These are phyloP conservation scores for Piromyces sp. DNA, from an alignment of 192 early-diverging fungal genomes.

Conservation along the genomic window DNA sequence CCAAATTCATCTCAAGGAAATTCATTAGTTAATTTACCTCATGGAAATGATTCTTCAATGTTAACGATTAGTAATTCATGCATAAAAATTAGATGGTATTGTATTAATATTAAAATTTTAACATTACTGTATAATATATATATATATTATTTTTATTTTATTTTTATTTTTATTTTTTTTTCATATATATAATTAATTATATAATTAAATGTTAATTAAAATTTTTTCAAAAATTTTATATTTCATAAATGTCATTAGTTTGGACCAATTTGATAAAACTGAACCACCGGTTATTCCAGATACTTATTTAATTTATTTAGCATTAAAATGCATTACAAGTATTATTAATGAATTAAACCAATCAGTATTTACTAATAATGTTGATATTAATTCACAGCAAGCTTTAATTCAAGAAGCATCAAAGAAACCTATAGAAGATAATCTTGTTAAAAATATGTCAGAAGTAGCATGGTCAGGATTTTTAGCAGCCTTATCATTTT, in stretches of 20 bases:
- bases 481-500: constrained; percentile 56
- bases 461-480: constrained; percentile 67
- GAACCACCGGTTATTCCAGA: constrained; percentile 79
- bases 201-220: too few relatives aligned
- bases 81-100: constrained; percentile 56
- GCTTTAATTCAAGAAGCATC: neutral
- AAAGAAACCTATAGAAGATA: neutral
- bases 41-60: constrained; percentile 6
- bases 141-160: too few relatives aligned
- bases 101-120: neutral
- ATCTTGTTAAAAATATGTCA: constrained; percentile 41
- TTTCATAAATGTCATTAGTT: too few relatives aligned
- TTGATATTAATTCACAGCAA: neutral
- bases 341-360: neutral
- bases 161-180: too few relatives aligned
- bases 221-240: too few relatives aligned
- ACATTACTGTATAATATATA: too few relatives aligned
- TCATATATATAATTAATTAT: too few relatives aligned
- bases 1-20: constrained; percentile 2
- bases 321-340: constrained; percentile 13
- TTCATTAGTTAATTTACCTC: neutral
- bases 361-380: neutral
- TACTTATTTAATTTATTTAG: constrained; percentile 66
- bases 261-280: constrained; percentile 84
- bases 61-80: constrained; percentile 27